Evolutionary conservation across 139 green algal species (phyloP).

Genomic region (Coccomyxa sp.): DNA sequence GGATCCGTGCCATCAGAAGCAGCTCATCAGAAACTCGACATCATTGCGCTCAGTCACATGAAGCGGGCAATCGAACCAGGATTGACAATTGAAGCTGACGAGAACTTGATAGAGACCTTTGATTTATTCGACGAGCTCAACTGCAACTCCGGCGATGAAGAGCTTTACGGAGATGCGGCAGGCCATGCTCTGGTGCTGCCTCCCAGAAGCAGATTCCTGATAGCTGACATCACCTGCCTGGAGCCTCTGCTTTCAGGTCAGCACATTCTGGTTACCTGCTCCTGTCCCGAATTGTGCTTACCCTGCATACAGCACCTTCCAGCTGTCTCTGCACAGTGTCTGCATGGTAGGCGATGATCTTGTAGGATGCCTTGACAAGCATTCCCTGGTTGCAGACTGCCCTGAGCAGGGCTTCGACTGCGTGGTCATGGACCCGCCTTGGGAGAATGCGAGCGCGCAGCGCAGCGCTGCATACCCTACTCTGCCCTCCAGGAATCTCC

Average conservation of each 20-base stretch:
- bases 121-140: no score
- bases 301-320: background rate
- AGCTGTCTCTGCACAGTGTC: background rate
- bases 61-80: no score
- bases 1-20: no score
- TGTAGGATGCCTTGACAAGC: background rate
- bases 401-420: slow-evolving; percentile 20
- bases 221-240: slow-evolving; percentile 41
- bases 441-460: slow-evolving; percentile 66
- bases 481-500: slow-evolving; percentile 55
- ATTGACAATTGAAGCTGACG: no score
- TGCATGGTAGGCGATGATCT: background rate
- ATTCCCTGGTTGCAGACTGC: slow-evolving; percentile 3
- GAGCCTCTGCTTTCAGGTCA: slow-evolving; percentile 30
- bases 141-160: no score
- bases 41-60: no score
- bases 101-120: no score
- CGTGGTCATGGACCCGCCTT: slow-evolving; percentile 73
- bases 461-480: slow-evolving; percentile 50
- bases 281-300: background rate
- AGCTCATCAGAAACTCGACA: no score
- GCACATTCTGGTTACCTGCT: background rate
- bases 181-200: slow-evolving; percentile 36
- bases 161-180: no score
- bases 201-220: slow-evolving; percentile 41